Conservation (phyloP, 2,329 filamentous ascomycete species). For the Colletotrichum theobromicola region DNA sequence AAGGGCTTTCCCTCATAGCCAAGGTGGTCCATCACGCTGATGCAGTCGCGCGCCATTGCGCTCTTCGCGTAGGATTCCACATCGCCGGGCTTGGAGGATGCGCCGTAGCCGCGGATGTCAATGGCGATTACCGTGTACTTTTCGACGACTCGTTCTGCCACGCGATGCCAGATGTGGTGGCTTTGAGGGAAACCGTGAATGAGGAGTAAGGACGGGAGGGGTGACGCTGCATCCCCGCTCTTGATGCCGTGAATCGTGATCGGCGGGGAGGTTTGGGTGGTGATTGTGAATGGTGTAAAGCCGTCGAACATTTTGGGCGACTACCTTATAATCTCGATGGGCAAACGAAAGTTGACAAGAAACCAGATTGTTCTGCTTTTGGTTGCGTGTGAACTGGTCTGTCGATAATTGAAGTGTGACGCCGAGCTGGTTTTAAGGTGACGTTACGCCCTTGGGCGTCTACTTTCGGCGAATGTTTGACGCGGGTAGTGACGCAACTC, state of each 20-base stretch:
- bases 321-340: neutral
- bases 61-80: constrained; percentile 49
- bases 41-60: constrained; percentile 52
- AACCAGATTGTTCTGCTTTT: neutral
- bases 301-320: constrained; percentile 39
- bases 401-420: neutral
- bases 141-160: constrained; percentile 42
- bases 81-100: constrained; percentile 48
- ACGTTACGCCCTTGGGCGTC: neutral
- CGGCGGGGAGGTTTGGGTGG: constrained; percentile 36
- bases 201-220: constrained; percentile 45
- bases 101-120: constrained; percentile 58
- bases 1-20: constrained; percentile 38
- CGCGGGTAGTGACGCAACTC: neutral
- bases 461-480: neutral
- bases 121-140: constrained; percentile 48
- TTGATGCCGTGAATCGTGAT: constrained; percentile 50
- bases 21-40: constrained; percentile 49
- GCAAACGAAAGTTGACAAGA: neutral
- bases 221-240: constrained; percentile 30
- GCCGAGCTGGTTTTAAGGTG: neutral
- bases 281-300: constrained; percentile 42
- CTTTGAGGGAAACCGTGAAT: constrained; percentile 60
- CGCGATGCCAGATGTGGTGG: constrained; percentile 55
- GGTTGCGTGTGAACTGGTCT: neutral